Base-by-base conservation (phyloP, 192 early-diverging fungal species). In the Diversispora epigaea region DNA sequence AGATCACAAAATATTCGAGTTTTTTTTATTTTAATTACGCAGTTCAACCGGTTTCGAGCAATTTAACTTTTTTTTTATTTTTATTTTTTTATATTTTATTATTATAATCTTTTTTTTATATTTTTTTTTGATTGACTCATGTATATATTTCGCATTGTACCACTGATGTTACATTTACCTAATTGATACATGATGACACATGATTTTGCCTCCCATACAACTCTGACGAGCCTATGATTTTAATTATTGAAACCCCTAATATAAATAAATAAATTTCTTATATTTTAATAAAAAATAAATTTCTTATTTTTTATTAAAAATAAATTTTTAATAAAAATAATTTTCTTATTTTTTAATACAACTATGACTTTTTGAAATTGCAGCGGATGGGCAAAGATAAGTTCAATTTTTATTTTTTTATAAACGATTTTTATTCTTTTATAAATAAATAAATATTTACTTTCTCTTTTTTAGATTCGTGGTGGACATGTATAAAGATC, bases 241-340 rank as follows among this genome's bases (percentile, higher is more conserved):
- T 57, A 17, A 57, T 57, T 57, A 19, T 1, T 1, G 25, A 32
- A 32, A n/a, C 55, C 10, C 0, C 55, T 57, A n/a, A n/a, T 5
- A 57, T 57, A 40, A 64, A 17, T 39, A 64, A 64, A 8, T 64
- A 64, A n/a, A n/a, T n/a, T n/a, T n/a, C n/a, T n/a, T n/a, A n/a
- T n/a, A n/a, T n/a, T n/a, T n/a, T n/a, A n/a, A n/a, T n/a, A n/a
- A n/a, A n/a, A n/a, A n/a, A n/a, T n/a, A n/a, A n/a, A n/a, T n/a
- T n/a, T n/a, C n/a, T n/a, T n/a, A n/a, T n/a, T n/a, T n/a, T n/a
- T n/a, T n/a, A n/a, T n/a, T n/a, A n/a, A n/a, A n/a, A n/a, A n/a
- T n/a, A n/a, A n/a, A n/a, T n/a, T n/a, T n/a, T n/a, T n/a, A n/a
- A n/a, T n/a, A n/a, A n/a, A n/a, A n/a, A n/a, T n/a, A n/a, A n/a